phyloP scores from a whole-genome alignment of 169 alveolate genomes.

The Amoebophrya sp. region DNA sequence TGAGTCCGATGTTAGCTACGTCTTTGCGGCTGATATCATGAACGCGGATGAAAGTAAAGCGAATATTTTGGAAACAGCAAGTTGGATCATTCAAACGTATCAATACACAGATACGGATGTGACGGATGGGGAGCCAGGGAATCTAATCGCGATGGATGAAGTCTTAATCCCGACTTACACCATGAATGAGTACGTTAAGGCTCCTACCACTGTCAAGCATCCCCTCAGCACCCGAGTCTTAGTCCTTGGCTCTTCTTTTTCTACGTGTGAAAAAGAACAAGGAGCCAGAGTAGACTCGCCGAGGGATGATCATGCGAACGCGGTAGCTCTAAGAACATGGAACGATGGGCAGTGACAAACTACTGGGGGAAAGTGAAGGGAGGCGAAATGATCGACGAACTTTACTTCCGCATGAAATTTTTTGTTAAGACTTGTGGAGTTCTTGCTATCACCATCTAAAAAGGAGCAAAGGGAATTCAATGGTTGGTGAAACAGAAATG shows the following conservation, averaged over 20 bases:
- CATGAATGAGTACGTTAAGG: neutral
- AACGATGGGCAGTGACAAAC: neutral
- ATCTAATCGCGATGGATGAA: neutral
- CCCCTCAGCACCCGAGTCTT: too few species aligned
- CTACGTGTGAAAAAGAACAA: too few species aligned
- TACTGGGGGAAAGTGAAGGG: neutral
- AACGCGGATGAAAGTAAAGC: neutral
- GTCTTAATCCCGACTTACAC: neutral
- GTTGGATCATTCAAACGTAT: slow-evolving; percentile 9
- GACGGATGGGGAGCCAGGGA: neutral
- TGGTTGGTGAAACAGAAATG: too few species aligned
- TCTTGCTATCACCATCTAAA: too few species aligned
- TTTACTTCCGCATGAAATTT: neutral
- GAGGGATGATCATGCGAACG: too few species aligned
- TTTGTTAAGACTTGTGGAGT: too few species aligned
- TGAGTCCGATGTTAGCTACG: neutral
- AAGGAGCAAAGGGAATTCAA: too few species aligned
- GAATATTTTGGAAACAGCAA: neutral
- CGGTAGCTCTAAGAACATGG: too few species aligned
- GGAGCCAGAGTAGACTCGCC: too few species aligned
- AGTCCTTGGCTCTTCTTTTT: too few species aligned
- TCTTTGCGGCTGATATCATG: neutral
- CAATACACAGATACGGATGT: neutral
- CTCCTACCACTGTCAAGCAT: too few species aligned
- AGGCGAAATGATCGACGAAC: neutral